A percentile compares a stretch with the other conserved stretches of the same genome.
These are phyloP conservation scores for Kalanchoe fedtschenkoi DNA, from an alignment of 164 flowering plant genomes.

Conservation along the genomic window DNA sequence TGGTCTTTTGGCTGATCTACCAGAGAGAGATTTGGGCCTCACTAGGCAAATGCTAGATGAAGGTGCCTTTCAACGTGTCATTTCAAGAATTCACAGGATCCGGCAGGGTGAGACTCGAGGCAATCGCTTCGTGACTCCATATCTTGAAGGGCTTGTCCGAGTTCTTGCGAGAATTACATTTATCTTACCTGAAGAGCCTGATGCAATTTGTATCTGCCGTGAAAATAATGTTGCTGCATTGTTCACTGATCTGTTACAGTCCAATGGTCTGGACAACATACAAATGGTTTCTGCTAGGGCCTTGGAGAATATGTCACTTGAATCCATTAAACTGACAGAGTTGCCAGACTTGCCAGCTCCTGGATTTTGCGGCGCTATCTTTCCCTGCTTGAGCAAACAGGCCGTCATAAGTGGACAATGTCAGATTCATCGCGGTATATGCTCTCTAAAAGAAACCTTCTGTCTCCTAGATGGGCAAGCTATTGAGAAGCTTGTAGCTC, in stretches of 20 bases:
- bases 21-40: constrained; percentile 72
- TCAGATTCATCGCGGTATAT: constrained; percentile 55
- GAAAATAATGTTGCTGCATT: constrained; percentile 52
- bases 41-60: constrained; percentile 68
- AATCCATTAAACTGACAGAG: constrained; percentile 51
- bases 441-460: constrained; percentile 65
- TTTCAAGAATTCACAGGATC: constrained; percentile 33
- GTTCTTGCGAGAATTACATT: constrained; percentile 77
- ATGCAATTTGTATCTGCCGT: constrained; percentile 47
- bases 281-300: constrained; percentile 84
- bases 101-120: constrained; percentile 69
- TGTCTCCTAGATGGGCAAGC: constrained; percentile 77
- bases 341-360: constrained; percentile 56
- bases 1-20: constrained; percentile 80
- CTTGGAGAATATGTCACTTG: constrained; percentile 66
- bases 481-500: constrained; percentile 63
- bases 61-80: constrained; percentile 48
- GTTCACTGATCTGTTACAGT: constrained; percentile 65
- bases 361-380: constrained; percentile 49
- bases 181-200: constrained; percentile 47
- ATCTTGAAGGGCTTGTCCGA: constrained; percentile 74
- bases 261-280: constrained; percentile 76
- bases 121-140: constrained; percentile 67
- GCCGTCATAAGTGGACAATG: constrained; percentile 61
- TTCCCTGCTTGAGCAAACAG: constrained; percentile 63